phyloP scores from a whole-genome alignment of 768 basidiomycete species.

The Tricholoma furcatifolium region DNA sequence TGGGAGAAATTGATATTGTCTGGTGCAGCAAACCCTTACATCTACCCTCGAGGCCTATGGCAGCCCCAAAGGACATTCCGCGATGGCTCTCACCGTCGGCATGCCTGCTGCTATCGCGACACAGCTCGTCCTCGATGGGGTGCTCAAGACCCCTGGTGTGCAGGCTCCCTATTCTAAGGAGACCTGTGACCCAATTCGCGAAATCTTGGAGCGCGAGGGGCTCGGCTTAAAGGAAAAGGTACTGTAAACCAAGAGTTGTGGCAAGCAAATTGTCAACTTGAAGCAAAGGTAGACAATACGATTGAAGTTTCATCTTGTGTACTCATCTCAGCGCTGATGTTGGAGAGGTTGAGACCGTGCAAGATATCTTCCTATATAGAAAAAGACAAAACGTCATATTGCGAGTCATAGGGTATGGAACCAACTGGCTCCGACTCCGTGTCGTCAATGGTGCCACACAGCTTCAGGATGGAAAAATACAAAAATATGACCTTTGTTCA shows the following conservation, averaged over 20 bases:
- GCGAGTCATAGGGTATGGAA: too few relatives aligned
- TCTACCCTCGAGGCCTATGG: constrained; percentile 93
- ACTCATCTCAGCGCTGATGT: too few relatives aligned
- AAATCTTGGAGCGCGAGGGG: constrained; percentile 69
- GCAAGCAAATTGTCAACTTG: not conserved
- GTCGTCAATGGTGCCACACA: too few relatives aligned
- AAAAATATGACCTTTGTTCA: not conserved
- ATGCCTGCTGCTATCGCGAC: constrained; percentile 93
- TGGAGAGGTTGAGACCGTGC: too few relatives aligned
- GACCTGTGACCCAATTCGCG: constrained; percentile 74
- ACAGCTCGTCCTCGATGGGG: constrained; percentile 88
- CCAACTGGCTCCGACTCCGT: too few relatives aligned
- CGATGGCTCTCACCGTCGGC: constrained; percentile 92
- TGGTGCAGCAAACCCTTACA: constrained; percentile 72
- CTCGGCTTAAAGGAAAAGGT: constrained; percentile 70
- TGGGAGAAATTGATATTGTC: not conserved
- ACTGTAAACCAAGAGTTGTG: not conserved
- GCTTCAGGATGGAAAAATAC: too few relatives aligned
- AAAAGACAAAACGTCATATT: too few relatives aligned
- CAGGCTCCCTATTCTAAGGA: constrained; percentile 85
- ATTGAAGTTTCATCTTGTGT: too few relatives aligned
- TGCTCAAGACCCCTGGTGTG: constrained; percentile 74
- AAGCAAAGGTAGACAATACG: too few relatives aligned
- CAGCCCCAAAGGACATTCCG: constrained; percentile 71
- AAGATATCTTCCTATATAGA: too few relatives aligned